A percentile compares a stretch with the other conserved stretches of the same genome.
Conservation (phyloP, 1,284 basidiomycete genomes). For the Ceratobasidium sp. region DNA sequence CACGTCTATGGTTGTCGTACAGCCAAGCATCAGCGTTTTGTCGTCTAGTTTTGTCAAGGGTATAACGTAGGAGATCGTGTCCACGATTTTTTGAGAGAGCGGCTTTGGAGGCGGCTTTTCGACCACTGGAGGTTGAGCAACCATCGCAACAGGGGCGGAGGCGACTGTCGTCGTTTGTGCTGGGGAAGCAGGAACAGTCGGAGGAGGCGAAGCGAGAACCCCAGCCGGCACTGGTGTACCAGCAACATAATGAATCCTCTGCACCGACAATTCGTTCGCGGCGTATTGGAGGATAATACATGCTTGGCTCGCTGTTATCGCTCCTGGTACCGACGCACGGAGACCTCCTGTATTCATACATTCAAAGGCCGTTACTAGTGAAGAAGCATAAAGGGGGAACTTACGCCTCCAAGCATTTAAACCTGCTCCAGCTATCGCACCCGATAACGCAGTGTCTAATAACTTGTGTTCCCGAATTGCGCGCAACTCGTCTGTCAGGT, state of each 20-base stretch:
- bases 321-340: slow-evolving; percentile 64
- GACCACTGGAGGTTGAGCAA: slow-evolving; percentile 13
- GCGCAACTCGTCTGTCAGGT: slow-evolving; percentile 51
- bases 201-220: background rate
- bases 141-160: background rate
- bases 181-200: background rate
- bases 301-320: slow-evolving; percentile 66
- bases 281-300: slow-evolving; percentile 72
- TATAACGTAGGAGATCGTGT: slow-evolving; percentile 31
- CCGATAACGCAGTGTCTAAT: slow-evolving; percentile 74
- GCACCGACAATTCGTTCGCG: slow-evolving; percentile 73
- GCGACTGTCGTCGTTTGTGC: background rate
- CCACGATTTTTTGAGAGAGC: slow-evolving; percentile 26
- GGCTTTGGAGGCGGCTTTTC: slow-evolving; percentile 19
- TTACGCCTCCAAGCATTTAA: slow-evolving; percentile 65
- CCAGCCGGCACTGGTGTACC: slow-evolving; percentile 5
- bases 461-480: slow-evolving; percentile 70
- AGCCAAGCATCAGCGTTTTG: slow-evolving; percentile 27
- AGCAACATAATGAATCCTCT: slow-evolving; percentile 69
- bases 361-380: background rate
- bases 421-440: slow-evolving; percentile 70
- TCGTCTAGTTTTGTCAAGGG: slow-evolving; percentile 30
- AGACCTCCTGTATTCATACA: slow-evolving; percentile 59
- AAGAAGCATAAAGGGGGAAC: slow-evolving; percentile 46
- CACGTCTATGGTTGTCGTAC: slow-evolving; percentile 12